Conservation (phyloP, 352 stramenopile genomes). For the Phytophthora aleatoria region DNA sequence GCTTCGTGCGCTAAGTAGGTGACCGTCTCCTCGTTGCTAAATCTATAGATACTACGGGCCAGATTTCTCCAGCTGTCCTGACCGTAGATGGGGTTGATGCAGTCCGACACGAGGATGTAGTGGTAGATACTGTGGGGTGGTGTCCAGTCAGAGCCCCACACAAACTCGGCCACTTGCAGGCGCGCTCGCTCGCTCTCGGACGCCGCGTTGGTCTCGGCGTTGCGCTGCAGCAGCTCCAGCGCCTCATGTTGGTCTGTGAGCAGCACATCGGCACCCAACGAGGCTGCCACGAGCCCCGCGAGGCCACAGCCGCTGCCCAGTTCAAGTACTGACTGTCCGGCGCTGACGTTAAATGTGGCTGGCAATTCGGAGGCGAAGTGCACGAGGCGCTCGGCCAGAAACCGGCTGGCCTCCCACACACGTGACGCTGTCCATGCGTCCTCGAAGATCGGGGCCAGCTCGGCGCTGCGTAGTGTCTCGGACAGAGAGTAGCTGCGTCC, state of each 20-base stretch:
- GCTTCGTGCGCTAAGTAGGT: conserved; percentile 78
- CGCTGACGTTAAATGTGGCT: conserved; percentile 23
- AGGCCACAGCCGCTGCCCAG: conserved; percentile 83
- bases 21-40: conserved; percentile 56
- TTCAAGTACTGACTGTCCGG: conserved; percentile 60
- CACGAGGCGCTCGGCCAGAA: conserved; percentile 67
- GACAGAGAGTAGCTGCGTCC: conserved; percentile 65
- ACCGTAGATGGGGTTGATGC: conserved; percentile 88
- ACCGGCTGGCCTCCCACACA: conserved; percentile 75
- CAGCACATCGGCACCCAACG: conserved; percentile 68
- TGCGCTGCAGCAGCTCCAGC: conserved; percentile 68
- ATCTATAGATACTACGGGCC: conserved; percentile 63
- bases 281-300: conserved; percentile 63
- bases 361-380: conserved; percentile 31
- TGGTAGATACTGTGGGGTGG: conserved; percentile 42
- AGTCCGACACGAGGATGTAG: conserved; percentile 84
- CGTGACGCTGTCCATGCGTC: conserved; percentile 84
- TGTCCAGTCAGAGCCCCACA: conserved; percentile 52
- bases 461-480: conserved; percentile 71
- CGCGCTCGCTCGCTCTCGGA: conserved; percentile 42
- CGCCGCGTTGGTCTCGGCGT: conserved; percentile 53
- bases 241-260: conserved; percentile 77
- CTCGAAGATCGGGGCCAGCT: conserved; percentile 81
- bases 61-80: conserved; percentile 79
- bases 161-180: conserved; percentile 59